Percentiles rank a stretch among this genome's conserved stretches.
These are phyloP conservation scores for Diutina ranongensis DNA, from an alignment of 1,139 yeast genomes.

Conservation along the genomic window DNA sequence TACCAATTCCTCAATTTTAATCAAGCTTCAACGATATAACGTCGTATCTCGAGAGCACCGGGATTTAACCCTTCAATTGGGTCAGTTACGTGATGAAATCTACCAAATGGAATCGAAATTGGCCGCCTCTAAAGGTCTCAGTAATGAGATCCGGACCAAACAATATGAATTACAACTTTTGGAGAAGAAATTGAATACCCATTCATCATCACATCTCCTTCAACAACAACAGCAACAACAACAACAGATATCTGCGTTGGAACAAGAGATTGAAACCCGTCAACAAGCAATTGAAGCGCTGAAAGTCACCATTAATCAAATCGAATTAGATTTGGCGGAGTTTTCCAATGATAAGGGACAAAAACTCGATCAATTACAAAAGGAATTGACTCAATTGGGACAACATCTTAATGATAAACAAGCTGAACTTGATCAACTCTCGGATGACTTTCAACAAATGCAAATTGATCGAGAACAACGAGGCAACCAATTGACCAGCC, in stretches of 20 bases:
- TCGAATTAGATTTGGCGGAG: conserved; percentile 74
- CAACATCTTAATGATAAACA: conserved; percentile 29
- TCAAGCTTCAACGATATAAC: conserved; percentile 61
- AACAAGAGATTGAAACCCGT: conserved; percentile 20
- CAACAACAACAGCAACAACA: conserved; percentile 38
- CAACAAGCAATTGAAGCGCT: conserved; percentile 18
- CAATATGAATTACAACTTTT: conserved; percentile 58
- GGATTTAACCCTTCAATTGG: conserved; percentile 27
- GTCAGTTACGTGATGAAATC: conserved; percentile 29
- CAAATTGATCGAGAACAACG: conserved; percentile 68
- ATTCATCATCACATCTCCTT: conserved; percentile 47
- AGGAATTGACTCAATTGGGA: conserved; percentile 36
- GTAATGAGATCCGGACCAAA: conserved; percentile 53
- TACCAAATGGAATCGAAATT: conserved; percentile 34
- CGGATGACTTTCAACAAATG: conserved; percentile 48
- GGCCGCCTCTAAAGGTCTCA: conserved; percentile 43
- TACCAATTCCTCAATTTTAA: conserved; percentile 44
- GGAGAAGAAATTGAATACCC: conserved; percentile 46
- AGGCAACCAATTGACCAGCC: conserved; percentile 39
- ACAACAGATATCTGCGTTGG: conserved; percentile 37
- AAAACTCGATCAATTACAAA: conserved; percentile 58
- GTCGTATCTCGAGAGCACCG: conserved; percentile 30
- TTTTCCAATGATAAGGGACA: conserved; percentile 71
- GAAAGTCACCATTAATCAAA: conserved; percentile 35
- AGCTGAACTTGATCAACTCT: conserved; percentile 29